Percentiles rank a stretch among this genome's conserved stretches.
phyloP scores from a whole-genome alignment of 2,329 filamentous ascomycete genomes.

The Exophiala sideris region DNA sequence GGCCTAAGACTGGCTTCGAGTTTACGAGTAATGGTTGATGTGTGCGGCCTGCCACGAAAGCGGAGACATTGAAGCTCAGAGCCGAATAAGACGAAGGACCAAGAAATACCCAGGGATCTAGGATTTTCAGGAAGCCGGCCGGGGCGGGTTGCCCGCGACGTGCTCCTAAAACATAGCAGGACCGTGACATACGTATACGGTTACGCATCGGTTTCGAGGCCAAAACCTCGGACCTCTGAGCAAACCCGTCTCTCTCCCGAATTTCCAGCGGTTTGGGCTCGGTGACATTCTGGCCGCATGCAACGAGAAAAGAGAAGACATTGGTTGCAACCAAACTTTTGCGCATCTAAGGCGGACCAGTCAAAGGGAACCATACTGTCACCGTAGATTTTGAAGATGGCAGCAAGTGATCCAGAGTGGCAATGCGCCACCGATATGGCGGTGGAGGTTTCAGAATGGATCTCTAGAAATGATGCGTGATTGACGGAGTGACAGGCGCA shows the following conservation, averaged over 20 bases:
- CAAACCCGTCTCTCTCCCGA: no score
- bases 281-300: not conserved
- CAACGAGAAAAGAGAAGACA: not conserved
- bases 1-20: slow-evolving; percentile 14
- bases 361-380: not conserved
- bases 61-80: slow-evolving; percentile 6
- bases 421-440: not conserved
- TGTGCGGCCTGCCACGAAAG: slow-evolving; percentile 12
- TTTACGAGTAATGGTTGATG: slow-evolving; percentile 9
- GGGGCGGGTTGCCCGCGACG: not conserved
- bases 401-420: not conserved
- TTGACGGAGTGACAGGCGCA: slow-evolving; percentile 3
- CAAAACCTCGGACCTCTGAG: no score
- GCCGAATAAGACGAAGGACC: not conserved
- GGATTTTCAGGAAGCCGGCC: slow-evolving; percentile 1
- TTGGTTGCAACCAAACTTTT: not conserved
- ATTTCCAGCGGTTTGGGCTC: not conserved
- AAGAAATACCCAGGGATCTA: not conserved
- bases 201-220: not conserved
- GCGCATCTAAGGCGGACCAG: not conserved
- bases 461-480: not conserved
- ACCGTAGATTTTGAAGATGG: not conserved
- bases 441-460: not conserved
- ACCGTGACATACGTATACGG: not conserved
- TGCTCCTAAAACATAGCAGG: no score